Evolutionary conservation across 1,139 yeast species (phyloP).

Genomic region (Zygoascus hellenicus): DNA sequence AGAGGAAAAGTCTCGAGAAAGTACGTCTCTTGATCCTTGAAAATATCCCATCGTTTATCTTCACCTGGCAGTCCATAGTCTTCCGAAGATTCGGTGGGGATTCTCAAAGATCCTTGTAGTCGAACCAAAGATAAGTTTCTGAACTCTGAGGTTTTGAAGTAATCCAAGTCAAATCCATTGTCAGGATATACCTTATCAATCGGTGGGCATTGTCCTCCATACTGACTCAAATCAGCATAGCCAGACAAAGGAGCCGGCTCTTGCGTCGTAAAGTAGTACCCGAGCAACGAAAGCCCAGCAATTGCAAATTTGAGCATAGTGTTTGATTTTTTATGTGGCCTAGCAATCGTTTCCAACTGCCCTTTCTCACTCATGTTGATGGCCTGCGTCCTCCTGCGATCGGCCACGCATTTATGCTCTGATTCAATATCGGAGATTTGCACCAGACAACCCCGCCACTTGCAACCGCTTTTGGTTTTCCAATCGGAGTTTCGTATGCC

Average conservation of each 20-base stretch:
- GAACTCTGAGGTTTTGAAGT: slow-evolving; percentile 23
- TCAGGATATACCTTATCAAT: background rate
- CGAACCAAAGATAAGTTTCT: slow-evolving; percentile 28
- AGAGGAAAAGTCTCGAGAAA: slow-evolving; percentile 54
- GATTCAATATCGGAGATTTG: too few species aligned
- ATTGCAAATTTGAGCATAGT: too few species aligned
- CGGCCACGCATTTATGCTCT: too few species aligned
- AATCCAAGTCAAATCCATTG: slow-evolving; percentile 6
- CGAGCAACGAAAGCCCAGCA: too few species aligned
- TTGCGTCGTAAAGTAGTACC: too few species aligned
- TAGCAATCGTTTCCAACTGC: too few species aligned
- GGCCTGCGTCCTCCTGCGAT: too few species aligned
- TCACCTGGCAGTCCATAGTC: slow-evolving; percentile 42
- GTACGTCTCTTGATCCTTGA: slow-evolving; percentile 50
- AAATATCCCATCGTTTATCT: slow-evolving; percentile 38
- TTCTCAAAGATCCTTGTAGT: slow-evolving; percentile 50
- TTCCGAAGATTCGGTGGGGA: slow-evolving; percentile 62
- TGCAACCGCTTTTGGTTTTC: too few species aligned
- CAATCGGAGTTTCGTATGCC: too few species aligned
- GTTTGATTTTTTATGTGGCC: too few species aligned
- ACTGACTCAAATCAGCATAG: background rate
- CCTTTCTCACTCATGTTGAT: too few species aligned
- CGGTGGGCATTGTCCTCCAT: slow-evolving; percentile 4
- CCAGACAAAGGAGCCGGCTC: background rate
- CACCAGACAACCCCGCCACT: too few species aligned